Conservation (phyloP, 768 basidiomycete species). For the Leucocoprinus sp. region DNA sequence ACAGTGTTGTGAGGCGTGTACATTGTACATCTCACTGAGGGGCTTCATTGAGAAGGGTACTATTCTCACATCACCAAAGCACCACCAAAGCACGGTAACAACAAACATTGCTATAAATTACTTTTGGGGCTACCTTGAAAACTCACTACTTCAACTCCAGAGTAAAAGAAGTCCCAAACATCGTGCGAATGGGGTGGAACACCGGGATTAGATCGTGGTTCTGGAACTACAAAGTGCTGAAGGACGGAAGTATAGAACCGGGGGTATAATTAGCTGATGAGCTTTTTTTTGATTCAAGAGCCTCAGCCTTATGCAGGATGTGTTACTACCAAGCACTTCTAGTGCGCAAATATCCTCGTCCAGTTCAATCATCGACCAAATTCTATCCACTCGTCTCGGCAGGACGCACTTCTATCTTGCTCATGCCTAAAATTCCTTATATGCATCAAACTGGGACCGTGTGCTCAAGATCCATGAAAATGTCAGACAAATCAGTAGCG, state of each 20-base stretch:
- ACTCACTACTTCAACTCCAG: conserved; percentile 4
- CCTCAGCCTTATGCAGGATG: conserved; percentile 7
- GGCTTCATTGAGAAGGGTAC: no score
- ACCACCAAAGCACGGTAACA: conserved; percentile 11
- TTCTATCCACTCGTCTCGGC: no score
- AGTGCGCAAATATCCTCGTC: conserved; percentile 3
- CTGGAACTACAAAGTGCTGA: conserved; percentile 7
- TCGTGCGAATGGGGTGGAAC: conserved; percentile 9
- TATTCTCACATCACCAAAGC: no score
- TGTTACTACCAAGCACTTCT: background rate
- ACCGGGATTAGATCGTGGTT: conserved; percentile 5
- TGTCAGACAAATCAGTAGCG: no score
- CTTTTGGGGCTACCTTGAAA: conserved; percentile 10
- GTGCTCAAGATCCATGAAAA: no score
- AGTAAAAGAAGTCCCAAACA: conserved; percentile 9
- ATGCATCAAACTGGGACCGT: no score
- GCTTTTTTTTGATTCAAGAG: conserved; percentile 3
- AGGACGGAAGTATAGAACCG: conserved; percentile 8
- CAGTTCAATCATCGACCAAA: no score
- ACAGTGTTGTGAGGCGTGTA: no score
- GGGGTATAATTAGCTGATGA: conserved; percentile 6
- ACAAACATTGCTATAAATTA: conserved; percentile 11
- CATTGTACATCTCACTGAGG: no score
- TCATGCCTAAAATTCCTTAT: no score
- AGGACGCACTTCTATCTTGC: no score